Evolutionary conservation across 257 asterid genomes (phyloP), one percentile per base, ranked within the genome.

Genomic region (Galeopsis tetrahit): DNA sequence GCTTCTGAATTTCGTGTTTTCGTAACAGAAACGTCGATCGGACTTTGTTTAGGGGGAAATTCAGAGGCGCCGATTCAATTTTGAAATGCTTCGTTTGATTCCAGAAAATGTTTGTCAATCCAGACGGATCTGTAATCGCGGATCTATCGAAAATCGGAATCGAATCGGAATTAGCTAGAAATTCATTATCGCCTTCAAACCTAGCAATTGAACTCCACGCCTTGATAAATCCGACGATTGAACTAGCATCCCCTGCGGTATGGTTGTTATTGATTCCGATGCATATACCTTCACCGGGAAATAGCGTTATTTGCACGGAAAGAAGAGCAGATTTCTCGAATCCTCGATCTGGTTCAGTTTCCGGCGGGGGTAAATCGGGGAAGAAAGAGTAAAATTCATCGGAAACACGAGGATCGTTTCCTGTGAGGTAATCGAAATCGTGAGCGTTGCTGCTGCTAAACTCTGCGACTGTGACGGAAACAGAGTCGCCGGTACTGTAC

Each of bases 141-240:
- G 85, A 69, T 40, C 92, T 70, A 17, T 83, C 92, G 60, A 71
- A 85, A 55, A 81, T 31, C 4, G 90, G 90, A 6, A 64, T 36
- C 1, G 8, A 21, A 17, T 38, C 40, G 0, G 59, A 48, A 17
- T 55, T 56, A 0, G 46, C 42, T 57, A 44, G 53, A 17, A 64
- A 13, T 4, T 69, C 70, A 3, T 57, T 67, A n/a, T 59, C 74
- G 21, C 56, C 58, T 2, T 76, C 84, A 34, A 70, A 79, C 55
- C 46, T 77, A 11, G 81, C 21, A 4, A 82, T 14, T 1, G 73
- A 53, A 49, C 82, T 71, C 90, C 93, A 85, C 6, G 76, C 68
- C 31, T 70, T 83, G 28, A 81, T 73, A 53, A 85, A 85, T 13
- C 82, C 48, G 7, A 76, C 76, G 10, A 83, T 79, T 9, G 84